Base-by-base conservation (phyloP, 139 green algal species). In the Astrephomene gubernaculifera region DNA sequence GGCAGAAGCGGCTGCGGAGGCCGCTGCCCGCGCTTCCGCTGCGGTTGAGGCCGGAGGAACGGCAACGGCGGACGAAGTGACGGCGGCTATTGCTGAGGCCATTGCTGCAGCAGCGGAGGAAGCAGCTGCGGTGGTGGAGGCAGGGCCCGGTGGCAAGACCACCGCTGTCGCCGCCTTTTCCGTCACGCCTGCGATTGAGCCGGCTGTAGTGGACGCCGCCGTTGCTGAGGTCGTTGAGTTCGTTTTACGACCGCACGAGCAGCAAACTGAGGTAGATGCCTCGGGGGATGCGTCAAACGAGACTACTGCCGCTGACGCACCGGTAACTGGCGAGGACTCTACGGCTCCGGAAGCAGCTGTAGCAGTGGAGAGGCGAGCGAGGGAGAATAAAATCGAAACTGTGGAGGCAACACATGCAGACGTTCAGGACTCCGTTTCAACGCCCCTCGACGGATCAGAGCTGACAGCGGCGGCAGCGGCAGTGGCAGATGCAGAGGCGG, bases 1-100 rank as follows among this genome's bases (percentile, higher is more conserved):
- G 52, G 72, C 72, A 4, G 72, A 81, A 17, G 72, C 72, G 52
- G 72, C 72, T 22, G 36, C 69, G 33, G 72, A 81, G 31, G 72
- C 72, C 49, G 72, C 72, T 2, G 53, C 52, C 4, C 49, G 52
- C 9, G 31, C n/a, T 10, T n/a, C 52, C 31, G 71, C n/a, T 29
- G 45, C 27, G 61, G 5, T 41, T 41, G 61, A 70, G 61, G n/a
- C 38, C 22, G 49, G 6, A 1, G 68, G 8, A 21, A 29, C 54
- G 12, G 54, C 54, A 5, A 24, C 54, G 14, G 54, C 54, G 1
- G 17, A 33, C 0, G 72, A 81, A 33, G 35, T 69, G 21, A 25
- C 22, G 33, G 52, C 52, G 0, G 52, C 52, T 33, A 35, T 69
- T 19, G 53, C 33, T 52, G 38, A 22, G 24, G 72, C 72, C 8